Base-by-base conservation (phyloP, 306 rosid genomes). In the Gastrolobium bilobum region DNA sequence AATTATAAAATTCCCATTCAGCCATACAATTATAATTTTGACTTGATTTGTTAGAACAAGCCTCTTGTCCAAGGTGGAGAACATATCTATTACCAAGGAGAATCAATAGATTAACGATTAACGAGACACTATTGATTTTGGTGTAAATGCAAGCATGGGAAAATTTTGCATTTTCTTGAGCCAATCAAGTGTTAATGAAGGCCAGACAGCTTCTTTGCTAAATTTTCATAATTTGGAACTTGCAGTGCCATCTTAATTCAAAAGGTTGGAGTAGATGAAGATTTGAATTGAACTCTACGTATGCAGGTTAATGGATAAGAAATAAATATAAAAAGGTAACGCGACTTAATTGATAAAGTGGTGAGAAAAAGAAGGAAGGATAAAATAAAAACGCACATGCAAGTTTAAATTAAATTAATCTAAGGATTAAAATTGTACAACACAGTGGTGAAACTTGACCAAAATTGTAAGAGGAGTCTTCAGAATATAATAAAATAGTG, bases 241-340 rank as follows among this genome's bases (percentile, higher is more conserved):
- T 54, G 60, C 60, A 54, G 2, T 54, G 60, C 60, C 60, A 20
- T 54, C 60, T 54, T 26, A 54, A 54, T 54, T 20, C 10, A 26
- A 7, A 5, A 56, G 59, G 61, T 29, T 29, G 38, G 30, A 57
- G 63, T 30, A 57, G 14, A 57, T 29, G 4, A 30, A 57, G 15
- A 57, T 31, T 57, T 15, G 7, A 57, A 9, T 30, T 30, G 39
- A 7, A 31, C 38, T 29, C 63, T 1, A 56, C 39, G 39, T n/a
- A 9, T 38, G 15, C 10, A 20, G 26, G 26, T 57, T 30, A 30
- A 57, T 3, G 38, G 39, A 30, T 57, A 57, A 57, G 31, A 31
- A 7, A 29, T 56, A 2, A 56, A 8, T 29, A 56, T 7, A 4
- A 29, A 57, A 30, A 30, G 14, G 63, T 57, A 33, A 10, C 39